These are phyloP conservation scores for Penicillium bialowiezense DNA, from an alignment of 495 filamentous ascomycete genomes.

Conservation along the genomic window DNA sequence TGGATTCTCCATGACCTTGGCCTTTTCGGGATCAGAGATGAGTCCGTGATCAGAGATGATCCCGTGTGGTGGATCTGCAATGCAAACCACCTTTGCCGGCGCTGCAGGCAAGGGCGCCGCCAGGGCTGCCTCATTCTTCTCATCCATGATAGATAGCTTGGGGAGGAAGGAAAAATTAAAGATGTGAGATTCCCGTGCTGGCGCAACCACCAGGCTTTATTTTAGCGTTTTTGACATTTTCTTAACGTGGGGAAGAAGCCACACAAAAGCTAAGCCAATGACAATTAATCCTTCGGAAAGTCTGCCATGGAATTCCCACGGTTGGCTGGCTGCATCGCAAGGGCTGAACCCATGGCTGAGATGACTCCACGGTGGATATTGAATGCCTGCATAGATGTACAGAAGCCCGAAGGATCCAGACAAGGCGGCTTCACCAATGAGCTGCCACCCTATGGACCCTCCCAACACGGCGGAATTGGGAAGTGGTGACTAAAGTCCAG, in stretches of 20 bases:
- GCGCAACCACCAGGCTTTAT: neutral
- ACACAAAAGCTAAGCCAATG: neutral
- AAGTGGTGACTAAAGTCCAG: slow-evolving; percentile 7
- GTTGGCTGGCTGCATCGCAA: slow-evolving; percentile 3
- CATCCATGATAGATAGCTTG: slow-evolving; percentile 9
- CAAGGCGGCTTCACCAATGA: neutral
- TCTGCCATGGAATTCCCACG: slow-evolving; percentile 4
- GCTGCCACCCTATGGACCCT: slow-evolving; percentile 5
- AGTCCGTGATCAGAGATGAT: slow-evolving; percentile 3
- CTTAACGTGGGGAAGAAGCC: slow-evolving; percentile 1
- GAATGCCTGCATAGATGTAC: slow-evolving; percentile 1
- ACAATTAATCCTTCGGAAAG: neutral
- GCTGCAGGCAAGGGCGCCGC: slow-evolving; percentile 6
- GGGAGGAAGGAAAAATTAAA: slow-evolving; percentile 2
- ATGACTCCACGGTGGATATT: slow-evolving; percentile 6
- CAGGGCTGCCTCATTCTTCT: slow-evolving; percentile 11
- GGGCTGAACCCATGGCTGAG: slow-evolving; percentile 1
- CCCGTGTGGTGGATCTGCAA: neutral
- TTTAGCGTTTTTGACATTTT: neutral
- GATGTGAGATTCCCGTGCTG: neutral
- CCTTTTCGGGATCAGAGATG: slow-evolving; percentile 3
- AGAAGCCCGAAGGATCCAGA: neutral
- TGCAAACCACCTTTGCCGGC: slow-evolving; percentile 8
- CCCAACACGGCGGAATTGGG: slow-evolving; percentile 1
- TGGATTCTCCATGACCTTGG: neutral